Conservation (phyloP, 768 basidiomycete genomes). For the Termitomyces bulborhizus region DNA sequence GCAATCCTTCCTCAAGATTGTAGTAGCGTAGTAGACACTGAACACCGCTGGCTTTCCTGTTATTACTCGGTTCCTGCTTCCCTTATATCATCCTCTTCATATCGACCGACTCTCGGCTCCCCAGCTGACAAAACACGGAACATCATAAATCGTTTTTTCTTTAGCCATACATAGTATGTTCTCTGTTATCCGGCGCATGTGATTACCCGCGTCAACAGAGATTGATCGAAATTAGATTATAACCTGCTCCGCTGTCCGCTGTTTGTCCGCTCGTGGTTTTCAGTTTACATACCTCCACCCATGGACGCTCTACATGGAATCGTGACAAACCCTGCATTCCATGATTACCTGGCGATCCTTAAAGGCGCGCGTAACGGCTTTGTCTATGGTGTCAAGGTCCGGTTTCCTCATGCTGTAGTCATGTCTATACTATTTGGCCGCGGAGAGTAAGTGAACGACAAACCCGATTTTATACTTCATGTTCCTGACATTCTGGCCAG, state of each 20-base stretch:
- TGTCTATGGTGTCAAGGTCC: slow-evolving; percentile 85
- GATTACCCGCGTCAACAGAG: slow-evolving; percentile 10
- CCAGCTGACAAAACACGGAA: background rate
- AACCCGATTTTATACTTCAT: slow-evolving; percentile 3
- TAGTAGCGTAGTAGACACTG: no score
- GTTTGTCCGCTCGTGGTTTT: background rate
- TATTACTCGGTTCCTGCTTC: background rate
- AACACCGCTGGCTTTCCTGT: background rate
- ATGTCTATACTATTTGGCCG: slow-evolving; percentile 94
- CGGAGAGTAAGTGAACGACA: slow-evolving; percentile 63
- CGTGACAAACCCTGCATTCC: slow-evolving; percentile 67
- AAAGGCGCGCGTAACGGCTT: slow-evolving; percentile 93
- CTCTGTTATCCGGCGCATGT: slow-evolving; percentile 9
- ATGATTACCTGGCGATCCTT: slow-evolving; percentile 87
- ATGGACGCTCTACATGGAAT: slow-evolving; percentile 37
- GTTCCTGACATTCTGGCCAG: slow-evolving; percentile 31
- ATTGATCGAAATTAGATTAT: background rate
- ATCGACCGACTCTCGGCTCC: no score
- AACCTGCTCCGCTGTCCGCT: slow-evolving; percentile 3
- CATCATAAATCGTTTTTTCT: background rate
- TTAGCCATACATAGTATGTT: background rate
- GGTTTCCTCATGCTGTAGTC: slow-evolving; percentile 93
- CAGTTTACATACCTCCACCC: slow-evolving; percentile 3
- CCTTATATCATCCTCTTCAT: background rate
- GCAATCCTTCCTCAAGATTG: background rate